Conservation (phyloP, 805 yeast species). For the Starmerella powellii region DNA sequence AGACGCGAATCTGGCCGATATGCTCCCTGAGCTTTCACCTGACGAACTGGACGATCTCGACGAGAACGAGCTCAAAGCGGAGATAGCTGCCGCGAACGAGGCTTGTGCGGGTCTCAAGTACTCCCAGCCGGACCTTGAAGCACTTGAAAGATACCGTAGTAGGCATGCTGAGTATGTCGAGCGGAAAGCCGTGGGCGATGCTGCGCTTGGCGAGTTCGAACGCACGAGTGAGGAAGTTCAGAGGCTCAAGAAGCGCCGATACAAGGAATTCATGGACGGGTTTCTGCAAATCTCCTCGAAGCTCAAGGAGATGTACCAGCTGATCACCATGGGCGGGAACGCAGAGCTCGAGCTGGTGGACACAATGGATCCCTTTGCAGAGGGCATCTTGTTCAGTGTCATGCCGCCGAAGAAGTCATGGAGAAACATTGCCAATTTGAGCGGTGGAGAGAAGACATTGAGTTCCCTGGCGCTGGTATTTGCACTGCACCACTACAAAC, state of each 20-base stretch:
- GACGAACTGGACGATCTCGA: conserved; percentile 20
- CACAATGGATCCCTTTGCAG: conserved; percentile 93
- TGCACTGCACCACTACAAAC: conserved; percentile 90
- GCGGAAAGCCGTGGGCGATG: conserved; percentile 55
- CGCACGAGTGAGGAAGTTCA: conserved; percentile 48
- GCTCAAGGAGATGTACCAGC: conserved; percentile 90
- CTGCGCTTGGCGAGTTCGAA: conserved; percentile 57
- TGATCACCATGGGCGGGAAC: conserved; percentile 99
- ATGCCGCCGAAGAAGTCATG: conserved; percentile 99
- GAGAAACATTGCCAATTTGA: conserved; percentile 86
- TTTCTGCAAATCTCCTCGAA: conserved; percentile 76
- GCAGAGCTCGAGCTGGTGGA: conserved; percentile 95
- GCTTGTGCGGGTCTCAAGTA: conserved; percentile 25
- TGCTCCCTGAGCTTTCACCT: conserved; percentile 17
- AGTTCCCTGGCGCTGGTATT: conserved; percentile 91
- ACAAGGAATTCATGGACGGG: conserved; percentile 88
- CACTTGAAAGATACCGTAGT: conserved; percentile 61
- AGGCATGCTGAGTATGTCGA: conserved; percentile 52
- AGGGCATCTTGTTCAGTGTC: conserved; percentile 90
- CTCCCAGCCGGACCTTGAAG: conserved; percentile 56
- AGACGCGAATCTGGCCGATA: conserved; percentile 1
- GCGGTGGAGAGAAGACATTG: conserved; percentile 96
- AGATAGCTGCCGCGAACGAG: conserved; percentile 6
- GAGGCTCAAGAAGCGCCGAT: conserved; percentile 55
- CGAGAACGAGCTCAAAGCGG: conserved; percentile 16